Percentiles rank a stretch among this genome's conserved stretches.
Conservation (phyloP, 495 filamentous ascomycete species). For the Aspergillus haitiensis region DNA sequence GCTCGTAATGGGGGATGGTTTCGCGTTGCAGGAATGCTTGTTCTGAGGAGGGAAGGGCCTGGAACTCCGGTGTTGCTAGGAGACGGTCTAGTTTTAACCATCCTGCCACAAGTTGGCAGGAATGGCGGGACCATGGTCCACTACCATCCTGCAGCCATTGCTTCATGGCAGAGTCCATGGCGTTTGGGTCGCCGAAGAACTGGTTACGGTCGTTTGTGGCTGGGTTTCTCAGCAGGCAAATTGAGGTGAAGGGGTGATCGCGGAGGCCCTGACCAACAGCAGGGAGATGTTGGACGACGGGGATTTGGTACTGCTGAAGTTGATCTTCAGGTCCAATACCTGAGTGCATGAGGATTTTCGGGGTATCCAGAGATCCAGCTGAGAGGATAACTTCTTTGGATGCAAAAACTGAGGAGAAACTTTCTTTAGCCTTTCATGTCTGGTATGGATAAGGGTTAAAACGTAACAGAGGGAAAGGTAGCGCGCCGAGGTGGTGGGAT, state of each 20-base stretch:
- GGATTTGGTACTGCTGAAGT: constrained; percentile 54
- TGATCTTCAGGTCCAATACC: constrained; percentile 59
- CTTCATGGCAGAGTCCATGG: constrained; percentile 42
- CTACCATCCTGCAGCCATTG: constrained; percentile 50
- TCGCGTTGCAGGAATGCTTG: constrained; percentile 40
- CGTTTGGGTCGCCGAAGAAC: constrained; percentile 34
- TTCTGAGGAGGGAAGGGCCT: constrained; percentile 38
- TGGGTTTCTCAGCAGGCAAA: constrained; percentile 29
- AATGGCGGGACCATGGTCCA: constrained; percentile 43
- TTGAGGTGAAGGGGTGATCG: constrained; percentile 47
- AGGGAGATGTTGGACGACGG: constrained; percentile 47
- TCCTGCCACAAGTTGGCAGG: constrained; percentile 46
- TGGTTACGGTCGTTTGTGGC: constrained; percentile 35
- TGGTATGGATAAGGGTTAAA: too few relatives aligned
- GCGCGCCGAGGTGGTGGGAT: not conserved
- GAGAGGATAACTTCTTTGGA: constrained; percentile 59
- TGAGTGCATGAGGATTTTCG: constrained; percentile 63
- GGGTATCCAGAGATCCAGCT: constrained; percentile 57
- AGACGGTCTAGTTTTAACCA: constrained; percentile 55
- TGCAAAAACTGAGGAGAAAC: constrained; percentile 32
- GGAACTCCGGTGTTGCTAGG: constrained; percentile 41
- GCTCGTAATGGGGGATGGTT: constrained; percentile 51
- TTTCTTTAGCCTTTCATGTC: not conserved
- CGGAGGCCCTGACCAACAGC: constrained; percentile 59
- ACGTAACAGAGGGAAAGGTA: too few relatives aligned